Evolutionary conservation across 805 yeast species (phyloP).

Genomic region (Vanderwaltozyma tropicalis): DNA sequence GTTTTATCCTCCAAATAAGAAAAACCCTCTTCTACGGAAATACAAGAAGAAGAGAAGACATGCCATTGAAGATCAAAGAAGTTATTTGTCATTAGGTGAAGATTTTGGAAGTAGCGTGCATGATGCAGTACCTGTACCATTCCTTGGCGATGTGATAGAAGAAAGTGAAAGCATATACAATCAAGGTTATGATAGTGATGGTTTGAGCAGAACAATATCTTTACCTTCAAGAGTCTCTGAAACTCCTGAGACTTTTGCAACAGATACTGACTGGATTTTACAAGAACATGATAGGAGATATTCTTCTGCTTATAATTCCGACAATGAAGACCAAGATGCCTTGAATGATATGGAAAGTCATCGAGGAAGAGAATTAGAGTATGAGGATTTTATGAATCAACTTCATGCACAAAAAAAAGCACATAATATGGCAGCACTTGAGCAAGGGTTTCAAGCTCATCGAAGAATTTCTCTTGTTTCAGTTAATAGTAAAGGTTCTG

Average conservation of each 20-base stretch:
- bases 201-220: conserved; percentile 33
- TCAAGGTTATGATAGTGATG: conserved; percentile 26
- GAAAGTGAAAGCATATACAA: conserved; percentile 18
- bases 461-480: conserved; percentile 24
- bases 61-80: conserved; percentile 25
- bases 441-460: not conserved
- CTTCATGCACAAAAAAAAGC: conserved; percentile 18
- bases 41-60: conserved; percentile 19
- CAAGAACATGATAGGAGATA: conserved; percentile 33
- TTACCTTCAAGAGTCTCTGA: conserved; percentile 33
- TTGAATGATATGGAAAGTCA: conserved; percentile 1
- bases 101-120: conserved; percentile 26
- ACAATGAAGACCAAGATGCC: conserved; percentile 14
- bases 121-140: conserved; percentile 12
- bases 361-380: conserved; percentile 18
- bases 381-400: conserved; percentile 25
- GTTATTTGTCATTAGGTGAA: conserved; percentile 32
- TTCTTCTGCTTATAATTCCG: conserved; percentile 22
- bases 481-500: conserved; percentile 23
- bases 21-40: conserved; percentile 31
- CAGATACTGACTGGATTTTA: conserved; percentile 32
- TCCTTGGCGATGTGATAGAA: conserved; percentile 16
- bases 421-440: conserved; percentile 2
- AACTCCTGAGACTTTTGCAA: conserved; percentile 23
- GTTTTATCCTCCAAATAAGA: conserved; percentile 33